Conservation (phyloP, 169 alveolate genomes). For the Theileria orientalis region DNA sequence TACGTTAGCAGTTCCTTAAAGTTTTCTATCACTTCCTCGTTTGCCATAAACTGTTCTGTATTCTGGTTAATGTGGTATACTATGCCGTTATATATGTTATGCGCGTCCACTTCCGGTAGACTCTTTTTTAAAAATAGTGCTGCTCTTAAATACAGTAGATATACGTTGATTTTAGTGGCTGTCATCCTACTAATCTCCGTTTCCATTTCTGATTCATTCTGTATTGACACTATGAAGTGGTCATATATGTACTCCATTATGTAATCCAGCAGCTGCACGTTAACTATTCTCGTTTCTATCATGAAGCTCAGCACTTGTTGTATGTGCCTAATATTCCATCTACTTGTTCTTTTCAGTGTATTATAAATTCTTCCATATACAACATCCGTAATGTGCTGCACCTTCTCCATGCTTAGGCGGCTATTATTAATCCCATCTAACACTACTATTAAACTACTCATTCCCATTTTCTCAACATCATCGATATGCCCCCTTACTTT, state of each 20-base stretch:
- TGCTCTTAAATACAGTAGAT: neutral
- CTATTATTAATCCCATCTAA: neutral
- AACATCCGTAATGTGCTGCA: neutral
- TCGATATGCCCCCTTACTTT: neutral
- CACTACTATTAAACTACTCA: neutral
- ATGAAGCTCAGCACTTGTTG: constrained; percentile 13
- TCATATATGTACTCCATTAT: constrained; percentile 34
- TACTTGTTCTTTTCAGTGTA: neutral
- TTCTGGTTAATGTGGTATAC: neutral
- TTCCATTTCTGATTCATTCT: neutral
- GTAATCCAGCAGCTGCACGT: constrained; percentile 7
- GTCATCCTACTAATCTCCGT: neutral
- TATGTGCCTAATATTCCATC: neutral
- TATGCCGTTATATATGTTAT: no score
- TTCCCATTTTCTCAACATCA: neutral
- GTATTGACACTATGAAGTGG: constrained; percentile 4
- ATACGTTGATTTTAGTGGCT: neutral
- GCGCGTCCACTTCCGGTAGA: neutral
- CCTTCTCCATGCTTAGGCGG: neutral
- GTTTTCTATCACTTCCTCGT: neutral
- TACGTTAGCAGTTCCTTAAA: constrained; percentile 21
- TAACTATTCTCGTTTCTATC: constrained; percentile 41
- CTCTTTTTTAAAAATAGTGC: neutral
- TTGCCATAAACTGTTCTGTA: no score
- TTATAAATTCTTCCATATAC: neutral